These are phyloP conservation scores for Samsoniella hepiali DNA, from an alignment of 2,329 filamentous ascomycete genomes.

Conservation along the genomic window DNA sequence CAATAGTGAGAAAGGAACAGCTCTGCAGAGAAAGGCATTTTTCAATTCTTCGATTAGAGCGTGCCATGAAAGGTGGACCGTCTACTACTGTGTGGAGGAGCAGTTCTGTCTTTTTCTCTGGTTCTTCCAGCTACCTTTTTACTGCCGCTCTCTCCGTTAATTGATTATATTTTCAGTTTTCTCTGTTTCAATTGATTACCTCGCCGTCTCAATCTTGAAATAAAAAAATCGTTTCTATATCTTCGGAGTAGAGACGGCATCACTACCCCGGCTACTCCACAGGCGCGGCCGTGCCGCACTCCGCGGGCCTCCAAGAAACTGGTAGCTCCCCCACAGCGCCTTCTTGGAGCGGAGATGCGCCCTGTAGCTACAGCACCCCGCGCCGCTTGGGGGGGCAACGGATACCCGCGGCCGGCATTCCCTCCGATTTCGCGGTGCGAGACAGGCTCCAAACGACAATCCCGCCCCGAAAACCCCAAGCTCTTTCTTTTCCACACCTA, in stretches of 20 bases:
- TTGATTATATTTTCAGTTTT: neutral
- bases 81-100: too few relatives aligned
- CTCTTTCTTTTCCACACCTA: constrained; percentile 1
- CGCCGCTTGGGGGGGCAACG: constrained; percentile 3
- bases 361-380: constrained; percentile 5
- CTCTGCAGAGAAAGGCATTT: too few relatives aligned
- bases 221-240: neutral
- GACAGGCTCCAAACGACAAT: neutral
- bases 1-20: too few relatives aligned
- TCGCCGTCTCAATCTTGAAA: neutral
- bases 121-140: too few relatives aligned
- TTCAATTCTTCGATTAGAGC: too few relatives aligned
- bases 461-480: neutral
- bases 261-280: constrained; percentile 15
- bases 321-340: constrained; percentile 5
- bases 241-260: constrained; percentile 7
- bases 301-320: constrained; percentile 6
- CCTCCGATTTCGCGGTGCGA: constrained; percentile 17
- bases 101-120: too few relatives aligned
- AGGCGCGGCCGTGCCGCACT: neutral
- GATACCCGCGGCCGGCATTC: constrained; percentile 17
- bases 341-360: neutral
- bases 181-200: neutral
- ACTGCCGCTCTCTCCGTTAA: too few relatives aligned
- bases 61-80: too few relatives aligned